Evolutionary conservation across 129 eudicot species (phyloP).

Genomic region (Centrapalus pauciflorus): DNA sequence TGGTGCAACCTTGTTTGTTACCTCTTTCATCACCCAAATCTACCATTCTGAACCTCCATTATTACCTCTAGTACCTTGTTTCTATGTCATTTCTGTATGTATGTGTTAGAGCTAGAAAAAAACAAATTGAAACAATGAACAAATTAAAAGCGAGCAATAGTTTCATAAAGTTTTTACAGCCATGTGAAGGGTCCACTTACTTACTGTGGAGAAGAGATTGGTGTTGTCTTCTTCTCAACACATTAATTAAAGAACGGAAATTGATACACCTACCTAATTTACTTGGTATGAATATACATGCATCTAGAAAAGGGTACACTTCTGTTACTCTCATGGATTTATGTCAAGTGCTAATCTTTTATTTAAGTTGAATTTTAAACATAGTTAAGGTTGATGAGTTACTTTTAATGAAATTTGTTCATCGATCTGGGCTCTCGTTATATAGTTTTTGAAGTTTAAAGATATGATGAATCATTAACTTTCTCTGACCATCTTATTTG

Average conservation of each 20-base stretch:
- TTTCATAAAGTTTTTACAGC: slow-evolving; percentile 16
- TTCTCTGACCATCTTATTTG: not conserved
- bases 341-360: no score
- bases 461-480: not conserved
- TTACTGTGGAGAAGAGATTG: slow-evolving; percentile 9
- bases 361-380: no score
- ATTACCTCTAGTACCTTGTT: slow-evolving; percentile 17
- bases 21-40: slow-evolving; percentile 28
- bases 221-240: slow-evolving; percentile 1
- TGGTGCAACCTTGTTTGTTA: slow-evolving; percentile 17
- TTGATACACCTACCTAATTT: not conserved
- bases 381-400: no score
- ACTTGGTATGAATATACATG: no score
- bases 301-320: no score
- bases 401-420: no score
- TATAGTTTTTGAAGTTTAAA: not conserved
- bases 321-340: no score
- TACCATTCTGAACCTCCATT: slow-evolving; percentile 29
- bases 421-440: no score
- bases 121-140: slow-evolving; percentile 24
- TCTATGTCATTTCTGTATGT: slow-evolving; percentile 13
- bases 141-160: not conserved
- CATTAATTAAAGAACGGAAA: not conserved
- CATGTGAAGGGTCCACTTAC: slow-evolving; percentile 21
- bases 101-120: slow-evolving; percentile 1